These are phyloP conservation scores for Cryptococcus floricola DNA, from an alignment of 1,284 basidiomycete genomes.

Conservation along the genomic window DNA sequence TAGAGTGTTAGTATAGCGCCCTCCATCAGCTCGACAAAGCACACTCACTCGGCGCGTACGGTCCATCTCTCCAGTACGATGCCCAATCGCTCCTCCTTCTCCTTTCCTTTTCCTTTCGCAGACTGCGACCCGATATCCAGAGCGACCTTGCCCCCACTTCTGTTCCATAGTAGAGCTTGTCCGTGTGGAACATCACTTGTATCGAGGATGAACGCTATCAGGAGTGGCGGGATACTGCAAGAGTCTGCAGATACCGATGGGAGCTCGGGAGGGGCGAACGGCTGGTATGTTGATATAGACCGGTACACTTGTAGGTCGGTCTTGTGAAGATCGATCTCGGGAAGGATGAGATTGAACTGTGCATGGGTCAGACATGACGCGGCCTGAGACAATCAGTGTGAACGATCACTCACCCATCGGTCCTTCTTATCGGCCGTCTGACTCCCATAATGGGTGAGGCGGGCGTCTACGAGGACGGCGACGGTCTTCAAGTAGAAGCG, in stretches of 20 bases:
- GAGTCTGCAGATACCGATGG: constrained; percentile 9
- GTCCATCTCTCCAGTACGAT: constrained; percentile 49
- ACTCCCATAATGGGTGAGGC: constrained; percentile 39
- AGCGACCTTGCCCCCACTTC: constrained; percentile 22
- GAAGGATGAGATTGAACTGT: constrained; percentile 46
- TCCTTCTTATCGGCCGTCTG: constrained; percentile 30
- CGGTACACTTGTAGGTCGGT: constrained; percentile 42
- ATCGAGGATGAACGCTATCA: constrained; percentile 48
- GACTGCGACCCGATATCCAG: constrained; percentile 24
- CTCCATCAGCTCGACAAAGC: background rate
- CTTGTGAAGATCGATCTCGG: constrained; percentile 44
- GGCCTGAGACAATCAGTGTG: background rate
- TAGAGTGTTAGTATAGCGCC: background rate
- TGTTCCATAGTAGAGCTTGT: constrained; percentile 42
- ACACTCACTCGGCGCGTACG: constrained; percentile 34
- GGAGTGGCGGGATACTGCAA: constrained; percentile 39
- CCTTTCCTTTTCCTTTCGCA: constrained; percentile 26
- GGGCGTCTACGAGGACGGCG: constrained; percentile 40
- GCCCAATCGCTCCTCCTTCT: constrained; percentile 25
- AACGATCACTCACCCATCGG: constrained; percentile 40
- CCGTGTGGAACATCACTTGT: constrained; percentile 40
- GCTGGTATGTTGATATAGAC: constrained; percentile 30
- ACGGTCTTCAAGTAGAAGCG: constrained; percentile 49
- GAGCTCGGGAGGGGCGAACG: constrained; percentile 6
- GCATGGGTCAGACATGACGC: background rate